These are phyloP conservation scores for Yarrowia sp. DNA, from an alignment of 805 yeast genomes.

Conservation along the genomic window DNA sequence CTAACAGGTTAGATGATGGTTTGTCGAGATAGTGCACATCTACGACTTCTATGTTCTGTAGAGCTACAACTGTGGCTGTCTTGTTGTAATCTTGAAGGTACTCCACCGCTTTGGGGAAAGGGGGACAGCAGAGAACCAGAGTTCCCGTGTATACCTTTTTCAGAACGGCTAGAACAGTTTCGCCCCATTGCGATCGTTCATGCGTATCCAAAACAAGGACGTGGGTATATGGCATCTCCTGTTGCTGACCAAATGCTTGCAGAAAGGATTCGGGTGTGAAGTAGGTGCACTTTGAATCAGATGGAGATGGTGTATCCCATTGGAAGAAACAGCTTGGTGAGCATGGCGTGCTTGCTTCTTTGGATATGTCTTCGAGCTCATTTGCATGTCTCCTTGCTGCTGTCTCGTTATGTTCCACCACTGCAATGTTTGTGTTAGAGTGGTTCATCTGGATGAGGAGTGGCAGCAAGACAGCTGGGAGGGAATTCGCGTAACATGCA, in stretches of 20 bases:
- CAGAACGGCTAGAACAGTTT: neutral
- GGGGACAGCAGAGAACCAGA: neutral
- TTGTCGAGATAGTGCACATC: constrained; percentile 8
- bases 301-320: neutral
- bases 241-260: constrained; percentile 2
- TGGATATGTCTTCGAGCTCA: neutral
- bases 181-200: constrained; percentile 4
- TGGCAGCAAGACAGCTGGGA: constrained; percentile 1
- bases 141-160: neutral
- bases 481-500: neutral
- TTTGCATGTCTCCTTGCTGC: neutral
- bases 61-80: neutral
- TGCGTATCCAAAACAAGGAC: neutral
- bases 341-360: neutral
- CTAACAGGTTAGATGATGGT: neutral
- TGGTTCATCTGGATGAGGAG: constrained; percentile 8
- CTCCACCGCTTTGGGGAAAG: neutral
- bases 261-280: constrained; percentile 1
- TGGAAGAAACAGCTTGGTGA: neutral
- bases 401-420: neutral
- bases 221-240: neutral
- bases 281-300: neutral
- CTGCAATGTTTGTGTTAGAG: neutral
- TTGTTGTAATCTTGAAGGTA: neutral
- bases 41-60: neutral